phyloP scores from a whole-genome alignment of 768 basidiomycete species.

The Boletus eberwhitei region DNA sequence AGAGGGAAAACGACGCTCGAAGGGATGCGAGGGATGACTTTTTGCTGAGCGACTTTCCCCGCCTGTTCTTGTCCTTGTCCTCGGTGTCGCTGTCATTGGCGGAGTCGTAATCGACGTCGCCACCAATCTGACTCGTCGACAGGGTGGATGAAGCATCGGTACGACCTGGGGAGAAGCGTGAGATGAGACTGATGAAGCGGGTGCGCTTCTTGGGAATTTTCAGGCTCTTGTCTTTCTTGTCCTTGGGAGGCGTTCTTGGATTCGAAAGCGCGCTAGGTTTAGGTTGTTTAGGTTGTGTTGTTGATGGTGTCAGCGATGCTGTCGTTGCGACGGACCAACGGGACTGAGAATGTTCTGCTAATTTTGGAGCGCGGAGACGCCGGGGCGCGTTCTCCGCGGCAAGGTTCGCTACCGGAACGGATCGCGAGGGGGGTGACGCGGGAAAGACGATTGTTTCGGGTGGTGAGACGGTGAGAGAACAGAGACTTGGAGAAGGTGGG shows the following conservation, averaged over 20 bases:
- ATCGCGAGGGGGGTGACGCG: conserved; percentile 3
- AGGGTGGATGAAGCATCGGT: conserved; percentile 12
- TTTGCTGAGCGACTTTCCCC: conserved; percentile 23
- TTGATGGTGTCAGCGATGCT: conserved; percentile 24
- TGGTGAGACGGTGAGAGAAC: not conserved
- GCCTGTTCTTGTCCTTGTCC: conserved; percentile 13
- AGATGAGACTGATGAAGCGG: conserved; percentile 33
- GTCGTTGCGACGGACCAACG: conserved; percentile 33
- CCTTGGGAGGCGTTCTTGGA: conserved; percentile 13
- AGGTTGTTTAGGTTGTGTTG: conserved; percentile 10
- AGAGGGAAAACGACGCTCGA: conserved; percentile 29
- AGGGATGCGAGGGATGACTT: conserved; percentile 32
- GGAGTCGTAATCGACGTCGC: conserved; percentile 21
- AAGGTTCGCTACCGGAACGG: not conserved
- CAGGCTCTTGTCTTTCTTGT: conserved; percentile 20
- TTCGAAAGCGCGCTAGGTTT: conserved; percentile 2
- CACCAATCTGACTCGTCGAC: not conserved
- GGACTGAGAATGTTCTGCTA: conserved; percentile 12
- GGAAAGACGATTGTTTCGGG: conserved; percentile 9
- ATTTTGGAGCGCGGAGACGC: conserved; percentile 4
- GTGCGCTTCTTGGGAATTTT: conserved; percentile 31
- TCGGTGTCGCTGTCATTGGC: conserved; percentile 23
- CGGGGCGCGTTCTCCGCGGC: not conserved
- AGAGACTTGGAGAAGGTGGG: conserved; percentile 5
- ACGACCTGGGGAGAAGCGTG: conserved; percentile 31